Percentiles rank a stretch among this genome's conserved stretches.
phyloP scores from a whole-genome alignment of 169 alveolate genomes.

The Neospora caninum region DNA sequence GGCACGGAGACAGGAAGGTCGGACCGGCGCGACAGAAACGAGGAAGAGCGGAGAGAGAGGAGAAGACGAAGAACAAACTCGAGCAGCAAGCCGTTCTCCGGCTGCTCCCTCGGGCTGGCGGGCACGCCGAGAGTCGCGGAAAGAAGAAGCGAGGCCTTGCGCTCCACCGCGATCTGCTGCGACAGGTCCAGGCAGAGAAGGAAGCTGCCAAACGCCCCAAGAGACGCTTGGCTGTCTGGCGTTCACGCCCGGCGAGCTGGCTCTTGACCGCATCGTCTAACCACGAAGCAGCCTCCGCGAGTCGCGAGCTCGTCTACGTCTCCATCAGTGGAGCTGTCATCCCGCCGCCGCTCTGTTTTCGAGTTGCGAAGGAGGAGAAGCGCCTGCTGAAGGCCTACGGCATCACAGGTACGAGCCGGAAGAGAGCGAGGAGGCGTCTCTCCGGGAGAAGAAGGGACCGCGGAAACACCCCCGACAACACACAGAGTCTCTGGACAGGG shows the following conservation, averaged over 20 bases:
- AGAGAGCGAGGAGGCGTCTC: background rate
- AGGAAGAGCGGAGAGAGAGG: background rate
- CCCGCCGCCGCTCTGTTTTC: background rate
- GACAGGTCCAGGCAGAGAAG: constrained; percentile 4
- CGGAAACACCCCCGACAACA: background rate
- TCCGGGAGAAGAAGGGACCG: background rate
- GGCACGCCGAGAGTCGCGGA: background rate
- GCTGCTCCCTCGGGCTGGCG: background rate
- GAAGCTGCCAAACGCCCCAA: background rate
- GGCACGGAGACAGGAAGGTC: no score
- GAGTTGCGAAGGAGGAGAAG: background rate
- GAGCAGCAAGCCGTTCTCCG: background rate
- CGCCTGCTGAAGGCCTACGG: background rate
- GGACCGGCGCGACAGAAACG: no score
- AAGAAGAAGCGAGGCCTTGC: constrained; percentile 4
- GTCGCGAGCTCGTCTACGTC: background rate
- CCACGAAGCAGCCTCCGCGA: background rate
- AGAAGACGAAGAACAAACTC: background rate
- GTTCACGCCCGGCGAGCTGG: background rate
- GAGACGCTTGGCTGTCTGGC: constrained; percentile 39
- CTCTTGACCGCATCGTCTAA: background rate
- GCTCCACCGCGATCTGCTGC: background rate
- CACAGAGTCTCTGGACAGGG: background rate
- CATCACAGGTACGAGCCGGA: background rate
- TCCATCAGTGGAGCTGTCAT: background rate